Percentiles rank a stretch among this genome's conserved stretches.
These are phyloP conservation scores for Astrothelium macrocarpum DNA, from an alignment of 495 filamentous ascomycete species.

Conservation along the genomic window DNA sequence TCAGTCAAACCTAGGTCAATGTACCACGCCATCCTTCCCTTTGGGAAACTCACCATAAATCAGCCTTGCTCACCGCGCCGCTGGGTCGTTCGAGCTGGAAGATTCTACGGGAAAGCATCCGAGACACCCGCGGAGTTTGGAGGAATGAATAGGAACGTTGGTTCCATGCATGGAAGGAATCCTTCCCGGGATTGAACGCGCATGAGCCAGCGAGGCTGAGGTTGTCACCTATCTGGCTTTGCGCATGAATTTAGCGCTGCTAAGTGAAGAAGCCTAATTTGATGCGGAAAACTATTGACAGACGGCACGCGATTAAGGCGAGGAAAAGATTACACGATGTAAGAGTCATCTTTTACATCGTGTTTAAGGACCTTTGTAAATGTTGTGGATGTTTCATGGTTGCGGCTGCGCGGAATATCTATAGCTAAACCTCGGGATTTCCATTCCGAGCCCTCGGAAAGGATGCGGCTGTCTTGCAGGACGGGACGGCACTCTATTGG, in stretches of 20 bases:
- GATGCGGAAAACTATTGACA: neutral
- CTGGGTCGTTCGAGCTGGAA: neutral
- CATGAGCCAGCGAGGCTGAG: neutral
- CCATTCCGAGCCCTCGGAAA: slow-evolving; percentile 1
- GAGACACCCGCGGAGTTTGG: neutral
- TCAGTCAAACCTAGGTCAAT: neutral
- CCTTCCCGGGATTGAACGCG: neutral
- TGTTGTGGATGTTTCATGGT: neutral
- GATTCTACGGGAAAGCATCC: neutral
- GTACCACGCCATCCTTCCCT: neutral
- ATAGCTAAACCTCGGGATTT: neutral
- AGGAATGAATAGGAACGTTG: neutral
- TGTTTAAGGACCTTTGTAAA: neutral
- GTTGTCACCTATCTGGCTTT: neutral
- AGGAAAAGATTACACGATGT: neutral
- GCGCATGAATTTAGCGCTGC: neutral
- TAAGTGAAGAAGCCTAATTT: neutral
- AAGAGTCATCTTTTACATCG: neutral
- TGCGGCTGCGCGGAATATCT: neutral
- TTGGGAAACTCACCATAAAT: neutral
- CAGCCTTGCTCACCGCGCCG: neutral
- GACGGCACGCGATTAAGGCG: neutral
- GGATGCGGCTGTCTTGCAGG: neutral
- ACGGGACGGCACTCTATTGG: neutral
- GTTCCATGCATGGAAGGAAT: neutral